These are phyloP conservation scores for Kodamaea sp. DNA, from an alignment of 1,139 yeast species.

Conservation along the genomic window DNA sequence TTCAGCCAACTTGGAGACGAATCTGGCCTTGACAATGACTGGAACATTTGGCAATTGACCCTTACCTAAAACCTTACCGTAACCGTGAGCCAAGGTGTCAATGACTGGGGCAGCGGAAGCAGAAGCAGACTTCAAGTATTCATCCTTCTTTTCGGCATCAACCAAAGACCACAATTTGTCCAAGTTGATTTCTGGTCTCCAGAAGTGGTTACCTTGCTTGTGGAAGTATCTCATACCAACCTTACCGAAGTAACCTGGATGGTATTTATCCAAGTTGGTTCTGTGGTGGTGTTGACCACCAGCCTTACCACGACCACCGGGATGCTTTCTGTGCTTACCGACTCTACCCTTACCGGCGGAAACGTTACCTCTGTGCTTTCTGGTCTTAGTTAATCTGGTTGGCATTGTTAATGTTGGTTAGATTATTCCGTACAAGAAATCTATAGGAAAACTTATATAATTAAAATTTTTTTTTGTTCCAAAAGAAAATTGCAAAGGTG, in stretches of 20 bases:
- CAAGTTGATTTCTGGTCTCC: slow-evolving; percentile 98
- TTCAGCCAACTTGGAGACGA: slow-evolving; percentile 98
- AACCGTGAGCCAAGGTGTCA: slow-evolving; percentile 99
- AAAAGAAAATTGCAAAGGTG: too few species aligned
- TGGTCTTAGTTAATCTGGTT: slow-evolving; percentile 98
- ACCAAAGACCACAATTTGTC: slow-evolving; percentile 98
- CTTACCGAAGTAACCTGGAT: slow-evolving; percentile 99
- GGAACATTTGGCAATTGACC: slow-evolving; percentile 98
- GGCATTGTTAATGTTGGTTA: slow-evolving; percentile 65
- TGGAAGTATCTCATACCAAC: slow-evolving; percentile 99
- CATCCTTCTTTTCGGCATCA: slow-evolving; percentile 92
- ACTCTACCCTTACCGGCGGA: slow-evolving; percentile 99
- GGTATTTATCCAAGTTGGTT: slow-evolving; percentile 99
- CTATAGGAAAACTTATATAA: slow-evolving; percentile 5
- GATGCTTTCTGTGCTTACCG: slow-evolving; percentile 99
- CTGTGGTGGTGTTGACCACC: slow-evolving; percentile 99
- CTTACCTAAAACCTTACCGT: slow-evolving; percentile 99
- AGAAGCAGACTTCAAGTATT: slow-evolving; percentile 82
- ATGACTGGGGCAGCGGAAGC: slow-evolving; percentile 96
- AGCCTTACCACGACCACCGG: slow-evolving; percentile 99
- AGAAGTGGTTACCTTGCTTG: slow-evolving; percentile 93
- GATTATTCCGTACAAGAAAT: slow-evolving; percentile 15
- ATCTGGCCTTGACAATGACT: slow-evolving; percentile 99
- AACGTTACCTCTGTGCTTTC: slow-evolving; percentile 99
- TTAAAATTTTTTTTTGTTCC: slow-evolving; percentile 10